Conservation (phyloP, 768 basidiomycete genomes). For the Termitomyces sp. region DNA sequence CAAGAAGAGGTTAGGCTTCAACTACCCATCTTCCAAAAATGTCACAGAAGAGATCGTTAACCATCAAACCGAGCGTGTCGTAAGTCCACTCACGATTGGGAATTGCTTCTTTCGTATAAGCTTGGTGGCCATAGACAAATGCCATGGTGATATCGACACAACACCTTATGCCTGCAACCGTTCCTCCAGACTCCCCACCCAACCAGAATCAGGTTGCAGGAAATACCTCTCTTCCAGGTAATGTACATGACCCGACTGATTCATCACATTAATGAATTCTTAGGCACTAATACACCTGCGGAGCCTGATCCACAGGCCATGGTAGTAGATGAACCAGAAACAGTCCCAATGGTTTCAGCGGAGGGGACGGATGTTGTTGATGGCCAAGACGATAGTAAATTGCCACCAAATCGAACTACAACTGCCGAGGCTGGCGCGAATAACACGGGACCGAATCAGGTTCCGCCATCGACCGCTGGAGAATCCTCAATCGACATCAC, state of each 20-base stretch:
- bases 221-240: conserved; percentile 12
- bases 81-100: conserved; percentile 22
- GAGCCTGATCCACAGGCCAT: conserved; percentile 26
- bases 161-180: conserved; percentile 52
- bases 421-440: background rate
- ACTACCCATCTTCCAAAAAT: conserved; percentile 43
- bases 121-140: conserved; percentile 52
- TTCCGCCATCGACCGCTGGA: conserved; percentile 26
- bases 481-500: conserved; percentile 69
- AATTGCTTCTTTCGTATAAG: conserved; percentile 3
- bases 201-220: conserved; percentile 9
- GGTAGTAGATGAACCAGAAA: conserved; percentile 25
- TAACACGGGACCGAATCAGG: conserved; percentile 11
- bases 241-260: background rate
- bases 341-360: conserved; percentile 20
- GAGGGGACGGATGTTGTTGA: conserved; percentile 43
- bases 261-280: background rate
- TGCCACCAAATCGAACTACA: conserved; percentile 17
- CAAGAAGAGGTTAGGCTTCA: conserved; percentile 52
- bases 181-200: conserved; percentile 20
- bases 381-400: conserved; percentile 39
- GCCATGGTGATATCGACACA: conserved; percentile 91
- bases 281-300: conserved; percentile 15
- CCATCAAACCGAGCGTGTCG: conserved; percentile 47
- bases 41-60: conserved; percentile 75